These are phyloP conservation scores for Boletus barrowsii DNA, from an alignment of 768 basidiomycete species.

Conservation along the genomic window DNA sequence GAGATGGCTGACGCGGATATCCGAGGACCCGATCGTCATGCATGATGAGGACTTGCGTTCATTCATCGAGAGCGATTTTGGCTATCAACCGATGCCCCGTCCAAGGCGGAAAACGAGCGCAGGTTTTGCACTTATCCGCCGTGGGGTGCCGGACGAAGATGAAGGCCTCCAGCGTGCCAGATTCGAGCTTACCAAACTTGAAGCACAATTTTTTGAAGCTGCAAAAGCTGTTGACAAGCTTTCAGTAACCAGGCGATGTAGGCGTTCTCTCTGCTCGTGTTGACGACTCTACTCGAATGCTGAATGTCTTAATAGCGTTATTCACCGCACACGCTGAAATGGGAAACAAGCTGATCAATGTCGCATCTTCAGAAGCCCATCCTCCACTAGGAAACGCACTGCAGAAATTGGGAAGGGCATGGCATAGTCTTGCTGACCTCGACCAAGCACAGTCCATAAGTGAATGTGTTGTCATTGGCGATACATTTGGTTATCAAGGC, in stretches of 20 bases:
- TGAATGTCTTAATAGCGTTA: conserved; percentile 48
- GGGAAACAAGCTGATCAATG: conserved; percentile 88
- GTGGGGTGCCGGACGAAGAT: conserved; percentile 90
- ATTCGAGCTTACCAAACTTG: conserved; percentile 88
- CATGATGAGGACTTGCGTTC: conserved; percentile 91
- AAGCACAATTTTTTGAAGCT: conserved; percentile 88
- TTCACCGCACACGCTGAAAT: conserved; percentile 81
- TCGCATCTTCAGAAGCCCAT: conserved; percentile 87
- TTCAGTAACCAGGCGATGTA: conserved; percentile 76
- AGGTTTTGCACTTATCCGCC: conserved; percentile 72
- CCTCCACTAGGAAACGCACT: conserved; percentile 79
- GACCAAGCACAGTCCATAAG: conserved; percentile 89
- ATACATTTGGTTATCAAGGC: conserved; percentile 93
- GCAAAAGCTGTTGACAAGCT: conserved; percentile 90
- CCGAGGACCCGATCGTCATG: conserved; percentile 85
- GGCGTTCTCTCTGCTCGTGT: conserved; percentile 12
- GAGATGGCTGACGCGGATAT: conserved; percentile 89
- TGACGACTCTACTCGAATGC: background rate
- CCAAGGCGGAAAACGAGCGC: conserved; percentile 69
- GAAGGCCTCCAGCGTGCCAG: conserved; percentile 88
- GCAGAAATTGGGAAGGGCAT: conserved; percentile 80
- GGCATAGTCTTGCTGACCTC: conserved; percentile 85
- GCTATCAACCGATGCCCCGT: conserved; percentile 82
- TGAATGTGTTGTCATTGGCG: conserved; percentile 94
- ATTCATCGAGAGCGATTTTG: conserved; percentile 97